A percentile compares a stretch with the other conserved stretches of the same genome.
phyloP scores from a whole-genome alignment of 2,329 filamentous ascomycete species.

The Penicillium sp. region DNA sequence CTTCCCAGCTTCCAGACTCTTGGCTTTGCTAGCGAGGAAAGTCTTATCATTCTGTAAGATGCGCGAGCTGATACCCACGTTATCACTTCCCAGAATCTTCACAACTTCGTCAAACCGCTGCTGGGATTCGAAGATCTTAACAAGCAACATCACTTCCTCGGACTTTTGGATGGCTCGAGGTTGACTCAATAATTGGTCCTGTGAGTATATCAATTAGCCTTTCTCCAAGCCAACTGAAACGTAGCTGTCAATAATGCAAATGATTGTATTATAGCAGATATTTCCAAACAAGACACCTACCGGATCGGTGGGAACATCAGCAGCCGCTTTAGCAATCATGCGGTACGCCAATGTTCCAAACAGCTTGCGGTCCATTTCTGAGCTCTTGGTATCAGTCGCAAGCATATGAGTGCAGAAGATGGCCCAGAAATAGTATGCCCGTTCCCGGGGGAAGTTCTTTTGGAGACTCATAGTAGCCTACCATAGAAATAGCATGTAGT shows the following conservation, averaged over 20 bases:
- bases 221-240: neutral
- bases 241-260: neutral
- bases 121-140: conserved; percentile 46
- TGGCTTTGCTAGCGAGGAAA: conserved; percentile 40
- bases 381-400: conserved; percentile 34
- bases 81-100: conserved; percentile 43
- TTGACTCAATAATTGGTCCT: conserved; percentile 43
- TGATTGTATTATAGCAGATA: neutral
- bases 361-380: conserved; percentile 45
- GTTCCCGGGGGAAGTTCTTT: conserved; percentile 49
- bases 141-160: conserved; percentile 47
- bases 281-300: conserved; percentile 30
- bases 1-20: conserved; percentile 37
- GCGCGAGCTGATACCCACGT: conserved; percentile 42
- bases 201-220: conserved; percentile 5
- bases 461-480: conserved; percentile 52
- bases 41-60: conserved; percentile 47
- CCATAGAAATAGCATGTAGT: neutral
- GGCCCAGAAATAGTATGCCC: conserved; percentile 52
- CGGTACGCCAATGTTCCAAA: conserved; percentile 53
- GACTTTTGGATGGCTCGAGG: conserved; percentile 47
- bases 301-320: conserved; percentile 43
- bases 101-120: conserved; percentile 41
- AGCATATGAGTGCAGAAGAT: conserved; percentile 49
- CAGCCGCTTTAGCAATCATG: conserved; percentile 49